phyloP scores from a whole-genome alignment of 129 eudicot genomes.

The Solidago caesia region DNA sequence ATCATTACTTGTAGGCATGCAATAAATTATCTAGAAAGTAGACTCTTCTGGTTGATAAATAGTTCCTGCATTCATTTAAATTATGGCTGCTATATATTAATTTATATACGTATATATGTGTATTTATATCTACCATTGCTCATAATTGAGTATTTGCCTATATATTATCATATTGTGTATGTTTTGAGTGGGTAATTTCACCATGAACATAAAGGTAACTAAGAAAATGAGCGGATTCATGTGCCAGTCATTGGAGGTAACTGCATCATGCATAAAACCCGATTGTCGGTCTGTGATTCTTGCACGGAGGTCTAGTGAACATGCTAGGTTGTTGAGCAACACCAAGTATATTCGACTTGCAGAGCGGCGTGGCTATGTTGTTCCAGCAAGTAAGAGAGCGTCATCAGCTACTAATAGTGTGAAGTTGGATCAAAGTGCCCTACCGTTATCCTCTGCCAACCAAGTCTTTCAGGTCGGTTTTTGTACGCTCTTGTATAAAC shows the following conservation, averaged over 20 bases:
- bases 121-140: not conserved
- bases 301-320: conserved; percentile 40
- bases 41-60: conserved; percentile 16
- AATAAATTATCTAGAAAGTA: conserved; percentile 24
- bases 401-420: conserved; percentile 5
- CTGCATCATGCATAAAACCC: conserved; percentile 51
- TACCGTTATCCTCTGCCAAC: conserved; percentile 36
- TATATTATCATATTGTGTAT: conserved; percentile 8
- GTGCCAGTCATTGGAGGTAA: conserved; percentile 61
- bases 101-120: conserved; percentile 2
- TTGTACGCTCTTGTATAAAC: not conserved
- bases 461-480: conserved; percentile 51
- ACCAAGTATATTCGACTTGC: conserved; percentile 44
- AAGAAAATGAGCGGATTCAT: conserved; percentile 66
- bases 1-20: conserved; percentile 6
- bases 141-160: not conserved
- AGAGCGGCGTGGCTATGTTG: conserved; percentile 26
- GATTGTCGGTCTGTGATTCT: conserved; percentile 49
- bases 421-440: conserved; percentile 31
- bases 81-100: conserved; percentile 12
- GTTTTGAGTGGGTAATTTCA: conserved; percentile 14
- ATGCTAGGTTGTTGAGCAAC: conserved; percentile 38
- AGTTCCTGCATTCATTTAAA: conserved; percentile 21
- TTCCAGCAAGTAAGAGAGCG: conserved; percentile 36
- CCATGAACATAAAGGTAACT: conserved; percentile 38